phyloP scores from a whole-genome alignment of 2,329 filamentous ascomycete genomes.

The Daldinia sp. region DNA sequence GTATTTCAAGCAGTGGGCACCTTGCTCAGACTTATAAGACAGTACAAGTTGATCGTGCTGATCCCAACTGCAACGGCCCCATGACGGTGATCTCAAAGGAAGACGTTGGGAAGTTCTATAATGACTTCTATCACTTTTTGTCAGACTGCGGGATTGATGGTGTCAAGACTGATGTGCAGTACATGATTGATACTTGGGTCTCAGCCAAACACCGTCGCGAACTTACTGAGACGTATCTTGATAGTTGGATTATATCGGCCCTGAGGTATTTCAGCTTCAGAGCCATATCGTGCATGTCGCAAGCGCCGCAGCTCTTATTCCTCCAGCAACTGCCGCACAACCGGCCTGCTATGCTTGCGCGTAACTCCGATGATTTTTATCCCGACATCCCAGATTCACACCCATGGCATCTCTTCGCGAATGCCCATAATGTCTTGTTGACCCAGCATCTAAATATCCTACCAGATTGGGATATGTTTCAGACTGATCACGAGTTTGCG shows the following conservation, averaged over 20 bases:
- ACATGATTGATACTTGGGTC: conserved; percentile 82
- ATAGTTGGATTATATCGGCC: conserved; percentile 84
- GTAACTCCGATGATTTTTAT: conserved; percentile 94
- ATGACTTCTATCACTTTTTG: conserved; percentile 92
- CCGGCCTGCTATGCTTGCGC: conserved; percentile 77
- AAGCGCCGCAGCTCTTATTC: conserved; percentile 87
- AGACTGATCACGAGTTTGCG: conserved; percentile 74
- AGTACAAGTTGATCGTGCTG: conserved; percentile 65
- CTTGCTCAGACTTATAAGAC: conserved; percentile 86
- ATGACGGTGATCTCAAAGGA: conserved; percentile 80
- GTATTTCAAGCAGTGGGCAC: conserved; percentile 79
- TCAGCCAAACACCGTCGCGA: conserved; percentile 76
- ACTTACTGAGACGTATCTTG: conserved; percentile 81
- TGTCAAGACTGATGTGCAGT: conserved; percentile 95
- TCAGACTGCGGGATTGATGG: conserved; percentile 79
- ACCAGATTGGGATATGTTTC: conserved; percentile 84
- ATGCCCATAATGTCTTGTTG: conserved; percentile 88
- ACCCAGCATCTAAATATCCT: conserved; percentile 87
- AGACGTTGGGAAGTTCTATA: conserved; percentile 82
- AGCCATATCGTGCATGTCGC: conserved; percentile 94
- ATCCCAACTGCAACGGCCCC: conserved; percentile 67
- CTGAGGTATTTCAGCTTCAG: conserved; percentile 82
- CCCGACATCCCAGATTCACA: conserved; percentile 84
- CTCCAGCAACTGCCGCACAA: conserved; percentile 83
- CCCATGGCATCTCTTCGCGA: conserved; percentile 95